phyloP scores from a whole-genome alignment of 495 filamentous ascomycete genomes.

The Stereocaulon alpinum region DNA sequence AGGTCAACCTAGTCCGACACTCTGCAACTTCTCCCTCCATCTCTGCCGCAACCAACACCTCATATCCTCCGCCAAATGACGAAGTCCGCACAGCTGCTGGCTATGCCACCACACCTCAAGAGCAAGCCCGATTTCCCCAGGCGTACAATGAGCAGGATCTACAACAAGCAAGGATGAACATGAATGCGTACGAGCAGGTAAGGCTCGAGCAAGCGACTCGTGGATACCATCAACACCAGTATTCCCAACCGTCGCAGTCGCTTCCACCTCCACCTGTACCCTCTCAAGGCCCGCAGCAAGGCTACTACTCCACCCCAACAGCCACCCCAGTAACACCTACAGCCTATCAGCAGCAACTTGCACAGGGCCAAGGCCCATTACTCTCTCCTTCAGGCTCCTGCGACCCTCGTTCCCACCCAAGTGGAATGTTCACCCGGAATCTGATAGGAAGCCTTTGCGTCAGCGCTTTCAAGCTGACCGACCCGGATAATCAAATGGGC shows the following conservation, averaged over 20 bases:
- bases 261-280: conserved; percentile 16
- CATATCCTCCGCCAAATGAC: conserved; percentile 49
- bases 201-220: conserved; percentile 11
- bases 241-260: conserved; percentile 26
- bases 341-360: conserved; percentile 33
- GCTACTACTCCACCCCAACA: conserved; percentile 8
- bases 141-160: conserved; percentile 18
- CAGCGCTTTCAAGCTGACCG: conserved; percentile 77
- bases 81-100: background rate
- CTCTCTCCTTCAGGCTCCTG: conserved; percentile 28
- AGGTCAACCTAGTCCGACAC: conserved; percentile 90
- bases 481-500: conserved; percentile 73
- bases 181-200: background rate
- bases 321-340: conserved; percentile 12
- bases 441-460: conserved; percentile 88
- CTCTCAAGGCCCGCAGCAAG: conserved; percentile 2
- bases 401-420: conserved; percentile 39
- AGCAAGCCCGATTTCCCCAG: conserved; percentile 10
- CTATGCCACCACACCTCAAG: background rate
- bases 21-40: conserved; percentile 83
- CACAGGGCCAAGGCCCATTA: conserved; percentile 27
- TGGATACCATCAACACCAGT: conserved; percentile 25
- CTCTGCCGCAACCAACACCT: conserved; percentile 67
- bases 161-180: conserved; percentile 17
- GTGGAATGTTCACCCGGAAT: conserved; percentile 93